Percentiles rank a stretch among this genome's conserved stretches.
Conservation (phyloP, 2,329 filamentous ascomycete genomes). For the Emergomyces orientalis region DNA sequence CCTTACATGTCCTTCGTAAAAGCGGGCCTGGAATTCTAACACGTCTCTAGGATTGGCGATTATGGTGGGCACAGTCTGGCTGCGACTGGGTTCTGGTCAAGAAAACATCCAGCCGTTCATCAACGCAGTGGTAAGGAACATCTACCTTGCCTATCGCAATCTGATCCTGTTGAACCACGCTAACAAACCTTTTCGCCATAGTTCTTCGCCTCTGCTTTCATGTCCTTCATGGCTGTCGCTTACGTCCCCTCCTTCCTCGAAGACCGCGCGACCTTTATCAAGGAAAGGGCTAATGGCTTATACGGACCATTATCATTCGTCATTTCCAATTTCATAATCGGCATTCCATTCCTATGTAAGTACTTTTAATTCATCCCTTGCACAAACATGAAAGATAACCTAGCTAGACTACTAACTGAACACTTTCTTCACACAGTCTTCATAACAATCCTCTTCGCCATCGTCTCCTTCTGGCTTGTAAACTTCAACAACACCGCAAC, state of each 20-base stretch:
- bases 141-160: background rate
- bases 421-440: constrained; percentile 40
- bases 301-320: constrained; percentile 67
- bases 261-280: constrained; percentile 61
- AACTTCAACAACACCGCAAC: constrained; percentile 58
- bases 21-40: constrained; percentile 5
- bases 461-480: constrained; percentile 69
- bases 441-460: constrained; percentile 65
- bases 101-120: constrained; percentile 69
- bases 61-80: constrained; percentile 83
- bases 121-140: constrained; percentile 57
- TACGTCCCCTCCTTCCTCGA: constrained; percentile 80
- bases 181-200: constrained; percentile 15
- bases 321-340: constrained; percentile 71
- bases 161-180: background rate
- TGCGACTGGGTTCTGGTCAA: constrained; percentile 60
- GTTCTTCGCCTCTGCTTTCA: constrained; percentile 65
- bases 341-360: constrained; percentile 64
- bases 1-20: background rate
- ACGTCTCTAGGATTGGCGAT: constrained; percentile 53
- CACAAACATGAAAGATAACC: background rate
- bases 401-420: constrained; percentile 9
- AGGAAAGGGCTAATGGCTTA: constrained; percentile 72
- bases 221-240: constrained; percentile 74
- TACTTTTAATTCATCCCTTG: background rate